Evolutionary conservation across 1,139 yeast species (phyloP).

Genomic region (Pichia sp.): DNA sequence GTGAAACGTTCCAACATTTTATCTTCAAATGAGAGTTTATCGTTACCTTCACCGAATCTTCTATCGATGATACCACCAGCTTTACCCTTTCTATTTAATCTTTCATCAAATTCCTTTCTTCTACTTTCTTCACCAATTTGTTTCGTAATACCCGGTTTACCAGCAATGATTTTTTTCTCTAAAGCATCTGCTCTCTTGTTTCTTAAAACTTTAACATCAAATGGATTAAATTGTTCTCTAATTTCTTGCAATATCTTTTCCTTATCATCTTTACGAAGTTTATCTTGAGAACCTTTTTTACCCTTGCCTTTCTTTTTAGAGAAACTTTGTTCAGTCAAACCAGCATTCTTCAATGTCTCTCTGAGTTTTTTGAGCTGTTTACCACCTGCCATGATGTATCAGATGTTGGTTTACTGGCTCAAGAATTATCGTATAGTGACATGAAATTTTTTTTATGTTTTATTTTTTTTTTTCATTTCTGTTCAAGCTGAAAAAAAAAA

Average conservation of each 20-base stretch:
- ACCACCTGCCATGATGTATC: constrained; percentile 59
- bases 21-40: constrained; percentile 70
- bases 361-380: constrained; percentile 81
- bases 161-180: constrained; percentile 55
- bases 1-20: constrained; percentile 94
- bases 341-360: constrained; percentile 67
- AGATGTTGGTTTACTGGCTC: neutral
- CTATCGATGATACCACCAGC: constrained; percentile 77
- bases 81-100: constrained; percentile 53
- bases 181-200: constrained; percentile 58
- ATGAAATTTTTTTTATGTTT: neutral
- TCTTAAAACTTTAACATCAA: constrained; percentile 68
- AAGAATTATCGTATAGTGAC: neutral
- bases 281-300: constrained; percentile 45
- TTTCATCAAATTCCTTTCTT: constrained; percentile 58
- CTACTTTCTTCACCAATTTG: constrained; percentile 75
- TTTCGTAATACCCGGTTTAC: constrained; percentile 65
- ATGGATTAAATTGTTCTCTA: constrained; percentile 81
- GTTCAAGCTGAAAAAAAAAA: no score
- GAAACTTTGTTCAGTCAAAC: constrained; percentile 72
- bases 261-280: constrained; percentile 61
- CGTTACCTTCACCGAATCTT: constrained; percentile 86
- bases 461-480: no score
- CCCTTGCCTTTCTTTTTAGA: constrained; percentile 44
- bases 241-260: constrained; percentile 51